These are phyloP conservation scores for Nothophytophthora sp. DNA, from an alignment of 352 stramenopile genomes.

Conservation along the genomic window DNA sequence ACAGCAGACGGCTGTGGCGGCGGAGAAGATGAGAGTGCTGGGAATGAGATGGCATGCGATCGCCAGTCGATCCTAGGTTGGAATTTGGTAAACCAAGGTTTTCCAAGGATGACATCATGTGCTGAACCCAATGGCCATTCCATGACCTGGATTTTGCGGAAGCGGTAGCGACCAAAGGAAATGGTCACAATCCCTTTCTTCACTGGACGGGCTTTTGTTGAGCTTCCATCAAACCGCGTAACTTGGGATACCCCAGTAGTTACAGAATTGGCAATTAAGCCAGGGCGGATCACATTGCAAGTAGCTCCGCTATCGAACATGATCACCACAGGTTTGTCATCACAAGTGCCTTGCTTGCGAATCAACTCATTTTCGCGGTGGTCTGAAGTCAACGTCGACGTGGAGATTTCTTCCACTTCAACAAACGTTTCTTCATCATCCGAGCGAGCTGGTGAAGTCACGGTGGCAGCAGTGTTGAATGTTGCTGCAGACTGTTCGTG, in stretches of 20 bases:
- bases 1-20: not conserved
- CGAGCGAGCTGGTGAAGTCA: not conserved
- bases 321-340: conserved; percentile 13
- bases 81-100: conserved; percentile 18
- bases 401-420: conserved; percentile 4
- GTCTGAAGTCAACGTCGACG: not conserved
- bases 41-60: conserved; percentile 3
- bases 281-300: conserved; percentile 12
- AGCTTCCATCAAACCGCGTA: conserved; percentile 6
- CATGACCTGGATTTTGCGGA: conserved; percentile 6
- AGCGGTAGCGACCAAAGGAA: conserved; percentile 2
- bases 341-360: conserved; percentile 7
- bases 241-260: conserved; percentile 7
- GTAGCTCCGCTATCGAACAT: conserved; percentile 18
- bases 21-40: not conserved
- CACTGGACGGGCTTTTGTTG: not conserved
- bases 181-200: not conserved
- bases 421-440: conserved; percentile 2
- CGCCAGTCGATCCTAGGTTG: conserved; percentile 12
- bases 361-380: conserved; percentile 11
- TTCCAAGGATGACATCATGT: conserved; percentile 16
- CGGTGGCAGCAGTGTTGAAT: conserved; percentile 1
- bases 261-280: conserved; percentile 1
- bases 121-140: conserved; percentile 9
- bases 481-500: conserved; percentile 8